Evolutionary conservation across 192 early-diverging fungal genomes (phyloP).

Genomic region (Entomortierella beljakovae): DNA sequence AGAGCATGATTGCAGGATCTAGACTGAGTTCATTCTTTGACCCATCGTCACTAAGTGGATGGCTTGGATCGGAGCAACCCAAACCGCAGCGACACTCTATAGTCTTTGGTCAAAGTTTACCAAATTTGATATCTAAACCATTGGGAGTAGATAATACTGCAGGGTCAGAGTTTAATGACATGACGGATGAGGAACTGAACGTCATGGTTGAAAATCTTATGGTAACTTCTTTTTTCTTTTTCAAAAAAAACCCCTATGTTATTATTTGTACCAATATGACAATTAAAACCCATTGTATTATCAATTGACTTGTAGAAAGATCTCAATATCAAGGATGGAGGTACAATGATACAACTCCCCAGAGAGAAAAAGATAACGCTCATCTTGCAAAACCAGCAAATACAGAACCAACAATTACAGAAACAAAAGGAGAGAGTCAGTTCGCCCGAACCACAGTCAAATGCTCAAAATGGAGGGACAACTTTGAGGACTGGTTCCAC

Average conservation of each 20-base stretch:
- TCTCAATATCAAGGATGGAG: constrained; percentile 59
- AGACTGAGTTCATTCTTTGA: constrained; percentile 51
- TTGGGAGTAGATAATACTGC: constrained; percentile 8
- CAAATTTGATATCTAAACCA: constrained; percentile 36
- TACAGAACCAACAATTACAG: constrained; percentile 48
- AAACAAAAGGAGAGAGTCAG: constrained; percentile 38
- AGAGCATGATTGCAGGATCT: constrained; percentile 53
- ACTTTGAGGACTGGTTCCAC: background rate
- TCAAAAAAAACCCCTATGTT: background rate
- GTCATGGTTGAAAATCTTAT: constrained; percentile 23
- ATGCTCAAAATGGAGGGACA: constrained; percentile 4
- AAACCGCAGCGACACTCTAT: constrained; percentile 44
- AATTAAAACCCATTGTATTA: background rate
- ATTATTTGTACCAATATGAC: background rate
- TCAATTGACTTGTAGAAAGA: constrained; percentile 39
- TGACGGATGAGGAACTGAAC: constrained; percentile 38
- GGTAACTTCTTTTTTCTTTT: constrained; percentile 1
- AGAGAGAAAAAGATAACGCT: constrained; percentile 51
- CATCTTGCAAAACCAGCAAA: constrained; percentile 54
- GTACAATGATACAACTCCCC: constrained; percentile 52
- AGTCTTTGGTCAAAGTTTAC: constrained; percentile 22
- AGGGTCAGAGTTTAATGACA: constrained; percentile 21
- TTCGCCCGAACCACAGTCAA: constrained; percentile 36
- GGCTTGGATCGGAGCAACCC: constrained; percentile 36
- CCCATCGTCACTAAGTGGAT: constrained; percentile 31